Evolutionary conservation across 2,329 filamentous ascomycete genomes (phyloP).

Genomic region (Hirsutella minnesotensis): DNA sequence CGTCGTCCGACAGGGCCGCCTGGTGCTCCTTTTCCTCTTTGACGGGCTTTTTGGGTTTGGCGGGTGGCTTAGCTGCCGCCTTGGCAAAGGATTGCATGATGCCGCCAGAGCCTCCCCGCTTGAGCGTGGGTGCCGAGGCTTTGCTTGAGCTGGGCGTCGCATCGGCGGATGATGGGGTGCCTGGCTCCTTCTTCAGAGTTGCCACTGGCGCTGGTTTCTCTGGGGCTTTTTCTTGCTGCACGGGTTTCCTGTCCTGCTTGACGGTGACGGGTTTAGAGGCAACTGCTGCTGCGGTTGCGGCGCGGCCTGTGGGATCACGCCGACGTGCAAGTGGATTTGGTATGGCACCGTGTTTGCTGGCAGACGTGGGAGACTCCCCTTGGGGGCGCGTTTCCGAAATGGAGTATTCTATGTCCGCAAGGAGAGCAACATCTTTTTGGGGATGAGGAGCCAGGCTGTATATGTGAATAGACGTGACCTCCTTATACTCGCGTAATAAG

Average conservation of each 20-base stretch:
- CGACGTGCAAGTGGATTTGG: slow-evolving; percentile 55
- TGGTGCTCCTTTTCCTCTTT: slow-evolving; percentile 18
- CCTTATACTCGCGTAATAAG: slow-evolving; percentile 53
- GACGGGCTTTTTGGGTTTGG: slow-evolving; percentile 34
- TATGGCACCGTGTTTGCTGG: slow-evolving; percentile 61
- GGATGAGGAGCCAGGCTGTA: slow-evolving; percentile 71
- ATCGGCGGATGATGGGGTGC: slow-evolving; percentile 11
- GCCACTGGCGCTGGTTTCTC: slow-evolving; percentile 1
- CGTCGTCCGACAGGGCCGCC: slow-evolving; percentile 26
- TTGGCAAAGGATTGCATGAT: slow-evolving; percentile 77
- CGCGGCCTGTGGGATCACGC: slow-evolving; percentile 28
- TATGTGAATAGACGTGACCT: slow-evolving; percentile 70
- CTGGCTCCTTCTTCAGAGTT: slow-evolving; percentile 20
- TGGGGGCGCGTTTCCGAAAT: slow-evolving; percentile 41
- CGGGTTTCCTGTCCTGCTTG: neutral
- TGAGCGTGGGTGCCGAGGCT: slow-evolving; percentile 27
- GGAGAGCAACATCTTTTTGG: slow-evolving; percentile 55
- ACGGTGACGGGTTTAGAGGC: slow-evolving; percentile 8
- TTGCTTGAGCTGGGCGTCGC: slow-evolving; percentile 15
- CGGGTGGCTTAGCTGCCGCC: slow-evolving; percentile 24
- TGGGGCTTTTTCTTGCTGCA: slow-evolving; percentile 19
- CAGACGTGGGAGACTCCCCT: slow-evolving; percentile 47
- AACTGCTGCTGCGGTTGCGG: slow-evolving; percentile 13
- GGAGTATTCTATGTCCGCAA: slow-evolving; percentile 59
- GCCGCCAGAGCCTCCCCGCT: slow-evolving; percentile 46